These are phyloP conservation scores for Aspergillus sp. DNA, from an alignment of 2,329 filamentous ascomycete genomes.

Conservation along the genomic window DNA sequence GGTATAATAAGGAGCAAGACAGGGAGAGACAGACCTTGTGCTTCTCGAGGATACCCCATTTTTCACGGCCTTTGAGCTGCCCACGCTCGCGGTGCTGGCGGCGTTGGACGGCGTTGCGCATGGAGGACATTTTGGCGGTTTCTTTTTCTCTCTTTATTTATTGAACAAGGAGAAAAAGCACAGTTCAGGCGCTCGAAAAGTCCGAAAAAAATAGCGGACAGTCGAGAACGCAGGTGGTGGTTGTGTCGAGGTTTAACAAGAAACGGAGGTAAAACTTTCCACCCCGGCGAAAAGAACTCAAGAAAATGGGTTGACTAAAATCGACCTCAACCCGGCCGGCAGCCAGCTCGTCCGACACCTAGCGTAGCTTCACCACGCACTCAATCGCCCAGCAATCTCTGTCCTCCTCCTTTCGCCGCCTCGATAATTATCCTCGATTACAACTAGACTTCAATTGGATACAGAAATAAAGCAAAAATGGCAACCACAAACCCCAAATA, in stretches of 20 bases:
- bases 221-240: background rate
- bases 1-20: background rate
- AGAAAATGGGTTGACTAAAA: background rate
- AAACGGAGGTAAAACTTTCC: background rate
- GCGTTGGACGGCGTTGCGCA: constrained; percentile 70
- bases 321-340: background rate
- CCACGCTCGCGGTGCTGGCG: constrained; percentile 89
- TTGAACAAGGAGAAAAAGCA: background rate
- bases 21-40: constrained; percentile 67
- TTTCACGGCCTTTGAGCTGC: constrained; percentile 79
- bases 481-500: constrained; percentile 29
- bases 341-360: background rate
- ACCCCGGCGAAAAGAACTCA: background rate
- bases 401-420: background rate
- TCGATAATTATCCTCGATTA: background rate
- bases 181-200: background rate
- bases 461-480: constrained; percentile 16
- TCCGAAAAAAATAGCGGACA: background rate
- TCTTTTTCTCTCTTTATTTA: constrained; percentile 14
- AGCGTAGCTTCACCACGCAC: background rate
- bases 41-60: constrained; percentile 93
- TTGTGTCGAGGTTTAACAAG: background rate
- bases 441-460: background rate
- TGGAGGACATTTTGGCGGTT: constrained; percentile 55
- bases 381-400: background rate